phyloP scores from a whole-genome alignment of 805 yeast species.

The Yamadazyma olivae region DNA sequence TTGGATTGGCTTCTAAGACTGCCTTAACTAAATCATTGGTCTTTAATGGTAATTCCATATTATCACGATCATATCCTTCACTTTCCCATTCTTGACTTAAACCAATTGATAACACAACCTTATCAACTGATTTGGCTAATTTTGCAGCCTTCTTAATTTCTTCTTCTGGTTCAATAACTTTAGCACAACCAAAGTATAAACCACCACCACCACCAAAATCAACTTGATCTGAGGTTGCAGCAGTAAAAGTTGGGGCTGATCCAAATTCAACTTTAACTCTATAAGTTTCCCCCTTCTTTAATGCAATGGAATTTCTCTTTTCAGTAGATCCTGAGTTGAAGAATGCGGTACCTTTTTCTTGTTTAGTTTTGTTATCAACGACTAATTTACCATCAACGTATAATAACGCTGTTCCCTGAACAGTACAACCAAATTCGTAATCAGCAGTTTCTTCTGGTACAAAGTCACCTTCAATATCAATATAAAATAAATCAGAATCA shows the following conservation, averaged over 20 bases:
- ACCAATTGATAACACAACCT: slow-evolving; percentile 29
- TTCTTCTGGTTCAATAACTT: slow-evolving; percentile 21
- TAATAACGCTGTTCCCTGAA: slow-evolving; percentile 53
- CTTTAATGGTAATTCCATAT: slow-evolving; percentile 25
- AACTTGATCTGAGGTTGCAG: slow-evolving; percentile 5
- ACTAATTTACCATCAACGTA: slow-evolving; percentile 51
- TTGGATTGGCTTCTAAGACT: slow-evolving; percentile 26
- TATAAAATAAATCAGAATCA: slow-evolving; percentile 35
- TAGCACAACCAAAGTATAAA: slow-evolving; percentile 20
- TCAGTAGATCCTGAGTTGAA: slow-evolving; percentile 49
- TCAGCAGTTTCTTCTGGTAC: slow-evolving; percentile 45
- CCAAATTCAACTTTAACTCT: slow-evolving; percentile 49
- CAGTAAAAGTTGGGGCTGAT: slow-evolving; percentile 16
- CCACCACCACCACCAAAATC: slow-evolving; percentile 25
- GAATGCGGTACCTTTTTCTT: slow-evolving; percentile 47
- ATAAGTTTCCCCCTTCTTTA: slow-evolving; percentile 46
- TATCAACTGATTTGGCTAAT: slow-evolving; percentile 27
- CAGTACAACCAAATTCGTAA: slow-evolving; percentile 51
- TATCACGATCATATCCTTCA: slow-evolving; percentile 29
- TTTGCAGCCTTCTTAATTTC: slow-evolving; percentile 22
- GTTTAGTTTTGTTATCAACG: slow-evolving; percentile 55
- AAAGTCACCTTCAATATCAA: slow-evolving; percentile 41
- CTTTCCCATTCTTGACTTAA: slow-evolving; percentile 30
- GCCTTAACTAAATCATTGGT: slow-evolving; percentile 22
- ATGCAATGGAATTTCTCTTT: slow-evolving; percentile 35